These are phyloP conservation scores for Grifola frondosa DNA, from an alignment of 1,284 basidiomycete genomes.

Conservation along the genomic window DNA sequence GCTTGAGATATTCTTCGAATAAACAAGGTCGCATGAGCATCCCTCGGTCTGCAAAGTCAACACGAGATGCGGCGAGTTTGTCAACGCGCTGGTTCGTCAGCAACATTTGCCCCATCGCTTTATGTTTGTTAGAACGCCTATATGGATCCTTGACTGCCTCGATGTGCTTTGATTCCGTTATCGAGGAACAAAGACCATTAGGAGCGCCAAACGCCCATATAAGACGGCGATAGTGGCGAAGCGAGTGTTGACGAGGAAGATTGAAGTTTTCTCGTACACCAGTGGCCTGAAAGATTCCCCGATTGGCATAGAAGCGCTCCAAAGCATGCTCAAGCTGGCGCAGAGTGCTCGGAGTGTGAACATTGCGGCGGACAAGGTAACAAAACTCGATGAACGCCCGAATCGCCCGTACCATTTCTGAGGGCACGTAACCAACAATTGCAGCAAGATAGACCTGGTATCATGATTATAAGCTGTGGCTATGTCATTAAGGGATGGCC, in stretches of 20 bases:
- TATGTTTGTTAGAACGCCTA: conserved; percentile 17
- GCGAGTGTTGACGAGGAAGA: not conserved
- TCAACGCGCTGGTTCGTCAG: conserved; percentile 22
- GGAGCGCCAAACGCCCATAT: not conserved
- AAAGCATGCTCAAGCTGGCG: conserved; percentile 2
- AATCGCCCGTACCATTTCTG: conserved; percentile 13
- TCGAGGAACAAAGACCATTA: conserved; percentile 10
- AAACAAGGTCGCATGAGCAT: conserved; percentile 17
- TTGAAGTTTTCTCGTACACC: not conserved
- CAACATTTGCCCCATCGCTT: conserved; percentile 26
- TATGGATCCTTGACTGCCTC: conserved; percentile 26
- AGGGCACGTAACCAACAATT: conserved; percentile 17
- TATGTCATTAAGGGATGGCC: not conserved
- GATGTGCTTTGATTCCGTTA: conserved; percentile 28
- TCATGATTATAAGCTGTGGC: not conserved
- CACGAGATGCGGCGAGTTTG: conserved; percentile 17
- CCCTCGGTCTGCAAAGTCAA: conserved; percentile 10
- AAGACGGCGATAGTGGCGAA: not conserved
- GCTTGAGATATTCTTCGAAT: no score
- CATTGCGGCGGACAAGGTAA: conserved; percentile 16
- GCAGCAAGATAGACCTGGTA: conserved; percentile 18
- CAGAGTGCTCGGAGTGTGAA: not conserved
- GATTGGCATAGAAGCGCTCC: not conserved
- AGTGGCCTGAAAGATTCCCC: not conserved
- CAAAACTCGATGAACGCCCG: conserved; percentile 22